Conservation (phyloP, 2,329 filamentous ascomycete genomes). For the Fusarium abutilonis region DNA sequence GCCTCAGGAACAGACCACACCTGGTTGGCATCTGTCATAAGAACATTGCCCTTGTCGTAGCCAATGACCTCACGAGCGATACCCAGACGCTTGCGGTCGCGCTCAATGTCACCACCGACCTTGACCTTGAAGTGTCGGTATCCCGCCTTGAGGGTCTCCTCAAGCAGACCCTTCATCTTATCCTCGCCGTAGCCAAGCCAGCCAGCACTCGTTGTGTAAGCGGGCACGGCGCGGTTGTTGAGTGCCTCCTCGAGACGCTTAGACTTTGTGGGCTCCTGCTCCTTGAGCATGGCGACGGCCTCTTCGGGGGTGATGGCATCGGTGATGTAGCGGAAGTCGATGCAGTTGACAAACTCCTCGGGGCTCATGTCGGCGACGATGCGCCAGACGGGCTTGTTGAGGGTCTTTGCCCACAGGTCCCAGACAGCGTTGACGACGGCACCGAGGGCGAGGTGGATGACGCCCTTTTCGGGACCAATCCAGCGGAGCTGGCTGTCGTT, state of each 20-base stretch:
- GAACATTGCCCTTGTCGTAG: conserved; percentile 81
- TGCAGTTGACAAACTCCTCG: conserved; percentile 85
- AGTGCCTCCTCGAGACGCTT: conserved; percentile 78
- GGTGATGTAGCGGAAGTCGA: conserved; percentile 95
- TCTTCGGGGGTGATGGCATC: conserved; percentile 91
- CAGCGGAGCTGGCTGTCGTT: conserved; percentile 90
- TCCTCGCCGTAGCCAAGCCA: conserved; percentile 93
- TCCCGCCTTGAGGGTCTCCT: conserved; percentile 78
- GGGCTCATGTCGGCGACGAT: conserved; percentile 91
- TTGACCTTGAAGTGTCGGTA: conserved; percentile 93
- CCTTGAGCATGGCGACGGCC: conserved; percentile 75
- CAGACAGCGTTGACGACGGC: conserved; percentile 91
- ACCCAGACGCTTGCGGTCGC: conserved; percentile 73
- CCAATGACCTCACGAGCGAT: conserved; percentile 85
- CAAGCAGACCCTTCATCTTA: conserved; percentile 80
- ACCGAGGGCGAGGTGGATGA: conserved; percentile 90
- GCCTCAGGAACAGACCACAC: conserved; percentile 92
- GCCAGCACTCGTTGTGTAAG: conserved; percentile 89
- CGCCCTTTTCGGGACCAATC: conserved; percentile 94
- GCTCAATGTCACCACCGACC: conserved; percentile 77
- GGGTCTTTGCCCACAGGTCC: conserved; percentile 93
- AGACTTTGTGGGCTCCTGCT: conserved; percentile 73
- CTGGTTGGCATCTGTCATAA: conserved; percentile 96
- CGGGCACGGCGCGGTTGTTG: conserved; percentile 79
- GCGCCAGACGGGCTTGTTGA: conserved; percentile 88